phyloP scores from a whole-genome alignment of 2,329 filamentous ascomycete species.

The Polytolypa hystricis region DNA sequence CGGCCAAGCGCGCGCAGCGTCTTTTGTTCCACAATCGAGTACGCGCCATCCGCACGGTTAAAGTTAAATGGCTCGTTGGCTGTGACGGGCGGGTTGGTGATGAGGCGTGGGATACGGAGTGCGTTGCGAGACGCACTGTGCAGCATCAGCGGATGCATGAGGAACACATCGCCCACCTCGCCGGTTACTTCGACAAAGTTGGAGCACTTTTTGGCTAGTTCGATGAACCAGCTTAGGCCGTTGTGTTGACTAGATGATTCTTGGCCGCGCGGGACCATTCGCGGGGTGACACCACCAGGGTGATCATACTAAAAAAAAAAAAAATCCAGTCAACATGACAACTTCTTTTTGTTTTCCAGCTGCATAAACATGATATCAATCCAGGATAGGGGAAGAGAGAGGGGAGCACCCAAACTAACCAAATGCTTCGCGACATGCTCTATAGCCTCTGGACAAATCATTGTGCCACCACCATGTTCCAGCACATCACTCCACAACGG shows the following conservation, averaged over 20 bases:
- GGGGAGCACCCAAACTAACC: conserved; percentile 28
- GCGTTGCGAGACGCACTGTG: conserved; percentile 43
- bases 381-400: background rate
- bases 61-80: conserved; percentile 36
- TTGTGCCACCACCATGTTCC: conserved; percentile 51
- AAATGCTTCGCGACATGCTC: conserved; percentile 45
- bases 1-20: conserved; percentile 1
- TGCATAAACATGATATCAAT: too few species aligned
- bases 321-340: background rate
- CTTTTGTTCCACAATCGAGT: conserved; percentile 5
- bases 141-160: conserved; percentile 46
- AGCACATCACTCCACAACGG: conserved; percentile 56
- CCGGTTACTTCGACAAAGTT: conserved; percentile 44
- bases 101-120: conserved; percentile 38
- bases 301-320: conserved; percentile 37
- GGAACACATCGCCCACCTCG: conserved; percentile 41
- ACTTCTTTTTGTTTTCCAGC: background rate
- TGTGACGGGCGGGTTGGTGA: conserved; percentile 45
- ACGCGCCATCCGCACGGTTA: conserved; percentile 2
- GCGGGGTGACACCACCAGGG: conserved; percentile 55
- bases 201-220: conserved; percentile 27
- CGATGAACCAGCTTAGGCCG: conserved; percentile 27
- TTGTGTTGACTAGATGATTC: conserved; percentile 8
- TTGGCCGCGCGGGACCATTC: conserved; percentile 49
- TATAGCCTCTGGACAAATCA: conserved; percentile 52